Evolutionary conservation across 1,284 basidiomycete species (phyloP), one percentile per base, ranked within the genome.

Genomic region (Pseudozyma hubeiensis): DNA sequence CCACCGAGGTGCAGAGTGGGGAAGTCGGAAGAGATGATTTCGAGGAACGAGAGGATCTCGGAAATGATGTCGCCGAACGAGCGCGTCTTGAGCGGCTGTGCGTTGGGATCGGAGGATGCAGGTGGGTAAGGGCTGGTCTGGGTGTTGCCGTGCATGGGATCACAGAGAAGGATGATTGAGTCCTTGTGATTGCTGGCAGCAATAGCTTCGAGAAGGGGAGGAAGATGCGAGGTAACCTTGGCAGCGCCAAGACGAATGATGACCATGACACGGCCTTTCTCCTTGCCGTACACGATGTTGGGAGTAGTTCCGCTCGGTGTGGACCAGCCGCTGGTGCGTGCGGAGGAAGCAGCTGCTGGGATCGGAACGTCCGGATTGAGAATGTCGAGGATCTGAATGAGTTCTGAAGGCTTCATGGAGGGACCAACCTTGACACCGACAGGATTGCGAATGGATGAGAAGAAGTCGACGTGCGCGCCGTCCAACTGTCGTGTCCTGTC

Each of bases 341-440:
- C 52, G 0, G 62, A 47, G 4, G 65, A 47, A 10, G 61, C 30
- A 11, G 55, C 47, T 17, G 49, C 14, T 4, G 68, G 59, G n/a
- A 74, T 61, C 5, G 66, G 49, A 7, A 74, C 89, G 71, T 91
- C 87, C 0, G 94, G 93, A 81, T 99, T 96, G 49, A 79, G 61
- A 58, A 94, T 89, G 70, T 93, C 90, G 5, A 98, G 86, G 53
- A 98, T 84, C 45, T 87, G 82, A 0, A 93, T 89, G n/a, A 99
- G 86, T 86, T 98, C 96, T 1, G 90, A 90, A 0, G 88, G 86
- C 59, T 87, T 86, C 91, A 97, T 92, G 33, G 89, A 90, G 24
- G 96, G 95, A 0, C 96, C 96, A 8, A 97, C 93, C 85, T 99
- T 99, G 86, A 98, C 90, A 2, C 96, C 96, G 67, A 99, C 93